phyloP scores from a whole-genome alignment of 2,329 filamentous ascomycete species.

The Talaromyces sp. region DNA sequence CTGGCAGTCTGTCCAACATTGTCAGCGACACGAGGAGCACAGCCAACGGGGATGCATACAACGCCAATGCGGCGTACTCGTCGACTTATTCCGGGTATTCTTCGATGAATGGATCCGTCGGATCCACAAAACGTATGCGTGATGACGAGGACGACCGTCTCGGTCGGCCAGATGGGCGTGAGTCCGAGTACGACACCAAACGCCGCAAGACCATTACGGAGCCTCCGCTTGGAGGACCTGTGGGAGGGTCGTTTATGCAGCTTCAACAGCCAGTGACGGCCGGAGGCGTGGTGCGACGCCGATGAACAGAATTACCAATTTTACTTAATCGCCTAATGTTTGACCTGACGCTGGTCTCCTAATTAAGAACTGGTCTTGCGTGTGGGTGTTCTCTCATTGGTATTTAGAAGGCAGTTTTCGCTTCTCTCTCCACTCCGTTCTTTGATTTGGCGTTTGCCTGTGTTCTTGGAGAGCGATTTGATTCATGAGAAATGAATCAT shows the following conservation, averaged over 20 bases:
- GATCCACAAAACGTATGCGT: conserved; percentile 56
- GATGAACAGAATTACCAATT: conserved; percentile 18
- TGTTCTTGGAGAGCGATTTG: background rate
- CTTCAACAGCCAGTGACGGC: conserved; percentile 40
- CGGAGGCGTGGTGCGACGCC: conserved; percentile 35
- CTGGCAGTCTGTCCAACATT: conserved; percentile 80
- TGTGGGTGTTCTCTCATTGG: conserved; percentile 9
- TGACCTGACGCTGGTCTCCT: conserved; percentile 5
- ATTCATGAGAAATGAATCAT: background rate
- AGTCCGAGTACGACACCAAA: conserved; percentile 62
- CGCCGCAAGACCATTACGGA: conserved; percentile 73
- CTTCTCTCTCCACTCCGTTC: background rate
- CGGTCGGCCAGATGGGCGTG: conserved; percentile 56
- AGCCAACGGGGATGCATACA: conserved; percentile 60
- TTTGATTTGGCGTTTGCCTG: background rate
- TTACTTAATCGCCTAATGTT: conserved; percentile 11
- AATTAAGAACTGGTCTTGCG: conserved; percentile 10
- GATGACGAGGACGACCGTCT: conserved; percentile 65
- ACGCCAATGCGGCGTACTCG: conserved; percentile 63
- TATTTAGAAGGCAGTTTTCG: conserved; percentile 10
- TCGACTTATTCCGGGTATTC: conserved; percentile 55
- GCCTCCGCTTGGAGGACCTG: conserved; percentile 42
- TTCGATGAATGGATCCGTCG: conserved; percentile 61
- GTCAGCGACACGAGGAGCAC: conserved; percentile 72
- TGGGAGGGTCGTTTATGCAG: conserved; percentile 31